Evolutionary conservation across 129 eudicot genomes (phyloP).

Genomic region (carrot (Daucus carota)): DH1_v3.0 NC_030385.2:39953501-39954000

Average conservation of each 20-base stretch:
- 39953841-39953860: neutral
- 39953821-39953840: too few relatives aligned
- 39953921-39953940: neutral
- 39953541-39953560: conserved; percentile 95
- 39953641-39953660: neutral
- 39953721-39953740: neutral
- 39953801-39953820: too few relatives aligned
- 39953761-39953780: neutral
- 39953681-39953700: neutral
- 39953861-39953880: neutral
- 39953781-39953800: neutral
- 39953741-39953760: neutral
- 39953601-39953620: neutral
- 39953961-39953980: neutral
- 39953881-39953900: neutral
- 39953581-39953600: conserved; percentile 99
- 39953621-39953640: neutral
- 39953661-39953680: neutral
- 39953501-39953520: conserved; percentile 83
- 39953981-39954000: neutral
- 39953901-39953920: neutral
- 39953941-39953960: neutral
- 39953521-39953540: conserved; percentile 93
- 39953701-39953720: neutral
- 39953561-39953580: conserved; percentile 97